Percentiles rank a stretch among this genome's conserved stretches.
phyloP scores from a whole-genome alignment of 352 stramenopile species.

The Phytophthora tubulina region DNA sequence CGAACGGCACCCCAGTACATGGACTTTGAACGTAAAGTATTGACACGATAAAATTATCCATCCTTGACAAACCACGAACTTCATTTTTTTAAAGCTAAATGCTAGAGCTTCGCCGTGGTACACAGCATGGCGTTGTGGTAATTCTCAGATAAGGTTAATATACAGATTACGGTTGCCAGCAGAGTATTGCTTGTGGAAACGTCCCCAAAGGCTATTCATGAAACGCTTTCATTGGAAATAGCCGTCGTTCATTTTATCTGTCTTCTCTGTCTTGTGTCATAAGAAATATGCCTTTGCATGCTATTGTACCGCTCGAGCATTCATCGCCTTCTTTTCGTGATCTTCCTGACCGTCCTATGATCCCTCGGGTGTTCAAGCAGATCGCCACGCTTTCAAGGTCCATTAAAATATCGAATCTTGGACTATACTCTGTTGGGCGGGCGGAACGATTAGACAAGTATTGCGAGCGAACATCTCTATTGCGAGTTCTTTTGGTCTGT shows the following conservation, averaged over 20 bases:
- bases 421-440: constrained; percentile 17
- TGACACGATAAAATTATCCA: too few relatives aligned
- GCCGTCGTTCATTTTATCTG: background rate
- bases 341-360: background rate
- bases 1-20: too few relatives aligned
- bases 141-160: too few relatives aligned
- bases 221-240: background rate
- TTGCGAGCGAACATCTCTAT: constrained; percentile 2
- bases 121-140: too few relatives aligned
- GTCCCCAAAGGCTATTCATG: too few relatives aligned
- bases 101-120: too few relatives aligned
- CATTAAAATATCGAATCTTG: constrained; percentile 22
- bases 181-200: too few relatives aligned
- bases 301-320: background rate
- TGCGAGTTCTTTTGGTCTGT: constrained; percentile 17
- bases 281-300: background rate
- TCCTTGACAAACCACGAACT: too few relatives aligned
- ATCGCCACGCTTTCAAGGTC: background rate
- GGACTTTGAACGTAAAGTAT: too few relatives aligned
- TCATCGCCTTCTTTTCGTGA: background rate
- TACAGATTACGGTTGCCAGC: too few relatives aligned
- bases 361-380: background rate
- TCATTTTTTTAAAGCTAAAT: too few relatives aligned
- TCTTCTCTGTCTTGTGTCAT: background rate
- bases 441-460: constrained; percentile 18